Base-by-base conservation (phyloP, 192 early-diverging fungal species). In the Coemansia sp. region DNA sequence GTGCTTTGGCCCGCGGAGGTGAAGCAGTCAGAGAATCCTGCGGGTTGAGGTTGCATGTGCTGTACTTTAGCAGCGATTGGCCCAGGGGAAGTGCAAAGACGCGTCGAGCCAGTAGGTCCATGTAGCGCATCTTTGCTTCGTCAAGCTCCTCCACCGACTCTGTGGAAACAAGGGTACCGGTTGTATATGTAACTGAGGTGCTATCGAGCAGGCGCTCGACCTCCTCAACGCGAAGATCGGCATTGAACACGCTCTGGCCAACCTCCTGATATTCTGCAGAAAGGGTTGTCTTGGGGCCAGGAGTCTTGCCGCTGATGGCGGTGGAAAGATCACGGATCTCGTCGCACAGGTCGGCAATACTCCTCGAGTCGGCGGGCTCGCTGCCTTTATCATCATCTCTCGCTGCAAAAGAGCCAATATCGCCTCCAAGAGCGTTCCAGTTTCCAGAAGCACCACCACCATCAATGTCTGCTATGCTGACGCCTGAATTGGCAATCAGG, bases 21-120 rank as follows among this genome's bases (percentile, higher is more conserved):
- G 87, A 83, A 17, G 94, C 84, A 1, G 78, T 61, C 40, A 91
- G 75, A 4, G 78, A 63, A 64, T 87, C 86, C 7, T 87, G 84
- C 2, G 73, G 53, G 11, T 82, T 80, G 5, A 84, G 82, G 4
- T 55, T 70, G 5, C 64, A 61, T 1, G 91, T 86, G 2, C 84
- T 83, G 68, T 86, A 94, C 3, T 84, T 85, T 34, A 95, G 70
- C 6, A 91, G 68, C 4, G 84, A 86, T n/a, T 87, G 70, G 6
- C 91, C 92, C 0, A 84, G 33, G 4, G 91, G 81, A 6, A 91
- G 72, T 14, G 93, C 84, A 6, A 91, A 65, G 2, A 85, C 85
- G 37, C 91, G 74, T 13, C 67, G 52, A 2, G 67, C 63, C 34
- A 74, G 56, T 3, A 33, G 48, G 14, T 53, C 55, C 70, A 79